These are phyloP conservation scores for Ambrosiella beaveri DNA, from an alignment of 2,329 filamentous ascomycete genomes.

Conservation along the genomic window DNA sequence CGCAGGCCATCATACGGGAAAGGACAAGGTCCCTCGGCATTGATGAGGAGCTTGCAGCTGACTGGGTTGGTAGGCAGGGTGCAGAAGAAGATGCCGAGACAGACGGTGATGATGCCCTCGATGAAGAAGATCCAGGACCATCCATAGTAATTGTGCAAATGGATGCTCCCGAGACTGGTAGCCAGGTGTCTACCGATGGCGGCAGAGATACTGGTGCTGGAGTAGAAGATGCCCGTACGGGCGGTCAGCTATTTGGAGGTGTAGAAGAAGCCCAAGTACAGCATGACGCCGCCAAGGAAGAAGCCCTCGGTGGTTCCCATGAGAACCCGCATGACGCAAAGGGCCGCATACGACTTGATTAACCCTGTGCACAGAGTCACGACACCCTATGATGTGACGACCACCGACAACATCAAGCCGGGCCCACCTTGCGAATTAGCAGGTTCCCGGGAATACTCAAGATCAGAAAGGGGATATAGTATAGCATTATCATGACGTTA, in stretches of 20 bases:
- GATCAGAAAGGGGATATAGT: slow-evolving; percentile 16
- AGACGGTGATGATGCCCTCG: slow-evolving; percentile 22
- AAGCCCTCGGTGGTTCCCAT: slow-evolving; percentile 16
- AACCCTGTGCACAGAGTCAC: slow-evolving; percentile 16
- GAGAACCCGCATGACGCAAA: slow-evolving; percentile 15
- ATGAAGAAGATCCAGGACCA: slow-evolving; percentile 32
- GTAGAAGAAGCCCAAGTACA: slow-evolving; percentile 18
- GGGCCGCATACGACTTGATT: slow-evolving; percentile 14
- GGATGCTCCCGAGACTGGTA: slow-evolving; percentile 25
- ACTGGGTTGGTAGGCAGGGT: slow-evolving; percentile 24
- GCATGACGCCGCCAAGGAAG: slow-evolving; percentile 16
- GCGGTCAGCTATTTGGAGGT: slow-evolving; percentile 15
- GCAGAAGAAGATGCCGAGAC: slow-evolving; percentile 20
- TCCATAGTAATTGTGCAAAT: slow-evolving; percentile 21
- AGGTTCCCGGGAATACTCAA: slow-evolving; percentile 17
- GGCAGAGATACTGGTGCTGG: slow-evolving; percentile 49
- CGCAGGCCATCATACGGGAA: slow-evolving; percentile 14
- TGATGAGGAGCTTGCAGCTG: slow-evolving; percentile 22
- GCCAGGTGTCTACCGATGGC: slow-evolving; percentile 38
- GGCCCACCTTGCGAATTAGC: slow-evolving; percentile 15
- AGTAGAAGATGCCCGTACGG: slow-evolving; percentile 22
- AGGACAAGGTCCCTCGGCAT: slow-evolving; percentile 25
- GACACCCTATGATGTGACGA: slow-evolving; percentile 16
- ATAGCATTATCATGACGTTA: slow-evolving; percentile 19
- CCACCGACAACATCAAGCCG: slow-evolving; percentile 13